Evolutionary conservation across 805 yeast genomes (phyloP).

Genomic region (Lipomyces chichibuensis): DNA sequence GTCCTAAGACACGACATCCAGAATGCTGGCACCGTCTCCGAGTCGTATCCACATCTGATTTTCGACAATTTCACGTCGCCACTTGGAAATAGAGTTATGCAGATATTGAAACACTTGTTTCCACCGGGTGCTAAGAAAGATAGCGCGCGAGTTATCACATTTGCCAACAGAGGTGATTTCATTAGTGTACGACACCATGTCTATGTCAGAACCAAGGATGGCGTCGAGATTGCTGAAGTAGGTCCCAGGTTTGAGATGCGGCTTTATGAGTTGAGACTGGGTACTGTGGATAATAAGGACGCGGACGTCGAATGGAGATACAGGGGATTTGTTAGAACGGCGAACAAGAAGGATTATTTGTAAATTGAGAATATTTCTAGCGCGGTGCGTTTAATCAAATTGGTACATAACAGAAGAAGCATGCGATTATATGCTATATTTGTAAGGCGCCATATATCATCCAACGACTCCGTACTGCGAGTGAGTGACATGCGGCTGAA

Average conservation of each 20-base stretch:
- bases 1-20: constrained; percentile 89
- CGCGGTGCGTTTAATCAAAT: not conserved
- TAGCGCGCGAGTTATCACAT: constrained; percentile 87
- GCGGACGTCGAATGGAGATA: constrained; percentile 98
- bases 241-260: constrained; percentile 99
- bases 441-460: no score
- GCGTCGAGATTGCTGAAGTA: constrained; percentile 89
- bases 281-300: constrained; percentile 91
- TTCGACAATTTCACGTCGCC: constrained; percentile 85
- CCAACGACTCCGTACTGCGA: no score
- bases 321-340: constrained; percentile 91
- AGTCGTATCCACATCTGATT: constrained; percentile 89
- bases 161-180: constrained; percentile 86
- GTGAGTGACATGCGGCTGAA: no score
- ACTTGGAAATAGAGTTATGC: constrained; percentile 79
- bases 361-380: constrained; percentile 30
- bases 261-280: constrained; percentile 81
- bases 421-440: no score
- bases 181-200: constrained; percentile 95
- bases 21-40: constrained; percentile 83
- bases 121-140: constrained; percentile 97
- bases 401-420: not conserved
- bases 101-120: constrained; percentile 81
- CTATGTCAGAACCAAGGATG: constrained; percentile 83
- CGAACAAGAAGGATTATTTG: constrained; percentile 89